These are phyloP conservation scores for Parietichytrium sp. DNA, from an alignment of 108 stramenopile genomes.

Conservation along the genomic window DNA sequence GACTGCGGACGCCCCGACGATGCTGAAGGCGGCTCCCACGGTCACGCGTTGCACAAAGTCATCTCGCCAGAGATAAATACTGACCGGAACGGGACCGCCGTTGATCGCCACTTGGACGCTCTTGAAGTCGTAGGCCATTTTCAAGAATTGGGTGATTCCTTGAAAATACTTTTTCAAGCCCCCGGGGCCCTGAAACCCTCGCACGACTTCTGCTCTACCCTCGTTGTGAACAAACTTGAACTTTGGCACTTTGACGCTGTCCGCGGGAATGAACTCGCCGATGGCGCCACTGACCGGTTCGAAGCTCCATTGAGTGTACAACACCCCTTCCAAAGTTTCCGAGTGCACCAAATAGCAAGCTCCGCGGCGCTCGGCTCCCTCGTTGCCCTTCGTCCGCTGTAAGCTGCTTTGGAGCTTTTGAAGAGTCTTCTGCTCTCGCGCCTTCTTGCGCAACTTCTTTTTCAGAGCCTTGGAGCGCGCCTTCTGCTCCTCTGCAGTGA, in stretches of 20 bases:
- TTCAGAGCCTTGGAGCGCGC: too few relatives aligned
- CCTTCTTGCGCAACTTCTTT: too few relatives aligned
- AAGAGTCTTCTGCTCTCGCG: too few relatives aligned
- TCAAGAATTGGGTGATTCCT: constrained; percentile 2
- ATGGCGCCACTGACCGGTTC: constrained; percentile 22
- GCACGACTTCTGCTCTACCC: neutral
- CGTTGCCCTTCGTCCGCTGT: neutral
- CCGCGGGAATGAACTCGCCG: neutral
- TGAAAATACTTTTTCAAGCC: neutral
- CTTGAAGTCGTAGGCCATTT: neutral
- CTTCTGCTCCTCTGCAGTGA: too few relatives aligned
- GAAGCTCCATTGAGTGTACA: neutral
- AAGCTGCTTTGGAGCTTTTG: neutral
- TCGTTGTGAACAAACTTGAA: constrained; percentile 24
- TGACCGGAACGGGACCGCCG: neutral
- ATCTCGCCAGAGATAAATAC: constrained; percentile 3
- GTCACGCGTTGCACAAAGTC: constrained; percentile 2
- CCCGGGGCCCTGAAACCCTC: neutral
- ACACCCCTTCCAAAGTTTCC: neutral
- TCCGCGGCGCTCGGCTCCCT: neutral
- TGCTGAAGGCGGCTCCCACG: neutral
- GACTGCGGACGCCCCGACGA: neutral
- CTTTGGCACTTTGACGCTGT: neutral
- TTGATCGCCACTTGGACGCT: neutral
- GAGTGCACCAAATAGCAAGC: constrained; percentile 12